Base-by-base conservation (phyloP, 371 early-diverging fungal species). In the Rhizopus sp. region DNA sequence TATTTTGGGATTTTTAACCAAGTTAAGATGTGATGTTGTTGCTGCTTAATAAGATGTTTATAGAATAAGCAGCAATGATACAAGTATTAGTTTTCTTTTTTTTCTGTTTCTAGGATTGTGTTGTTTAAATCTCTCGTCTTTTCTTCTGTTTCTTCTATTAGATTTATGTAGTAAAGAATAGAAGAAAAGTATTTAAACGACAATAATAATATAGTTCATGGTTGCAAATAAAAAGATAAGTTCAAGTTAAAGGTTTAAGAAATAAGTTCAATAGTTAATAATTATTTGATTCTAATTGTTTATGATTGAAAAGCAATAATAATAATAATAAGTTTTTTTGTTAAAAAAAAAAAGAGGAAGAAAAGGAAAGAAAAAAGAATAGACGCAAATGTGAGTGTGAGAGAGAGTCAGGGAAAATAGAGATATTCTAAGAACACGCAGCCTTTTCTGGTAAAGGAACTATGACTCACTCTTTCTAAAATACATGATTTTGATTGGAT, bases 141-240 rank as follows among this genome's bases (percentile, higher is more conserved):
- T 42, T 42, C 17, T 13, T 42, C 16, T n/a, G 10, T n/a, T 42
- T 42, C 16, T 42, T n/a, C 8, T 16, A n/a, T 15, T 42, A 42
- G n/a, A n/a, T n/a, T n/a, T 7, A 42, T 13, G 16, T n/a, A 42
- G 37, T 9, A 42, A 42, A 12, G 15, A 45, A 45, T 29, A 46
- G 12, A 46, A 15, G 29, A 46, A 46, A 46, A 29, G 29, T 46
- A 46, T 46, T 46, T 46, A 46, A 46, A 46, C 46, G 29, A 46
- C 8, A 23, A 46, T 46, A 46, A 46, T 29, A 12, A 29, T 46
- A 46, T 46, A 29, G 29, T 29, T 46, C 15, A n/a, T 41, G 42
- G 0, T 42, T 42, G 16, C 10, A 42, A 42, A 15, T 10, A 5
- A n/a, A n/a, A n/a, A 10, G 6, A 13, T n/a, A 42, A 42, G 38